Evolutionary conservation across 345 rosid species (phyloP), one percentile per base, ranked within the genome.

Genomic region (Pistacia integerrima): DNA sequence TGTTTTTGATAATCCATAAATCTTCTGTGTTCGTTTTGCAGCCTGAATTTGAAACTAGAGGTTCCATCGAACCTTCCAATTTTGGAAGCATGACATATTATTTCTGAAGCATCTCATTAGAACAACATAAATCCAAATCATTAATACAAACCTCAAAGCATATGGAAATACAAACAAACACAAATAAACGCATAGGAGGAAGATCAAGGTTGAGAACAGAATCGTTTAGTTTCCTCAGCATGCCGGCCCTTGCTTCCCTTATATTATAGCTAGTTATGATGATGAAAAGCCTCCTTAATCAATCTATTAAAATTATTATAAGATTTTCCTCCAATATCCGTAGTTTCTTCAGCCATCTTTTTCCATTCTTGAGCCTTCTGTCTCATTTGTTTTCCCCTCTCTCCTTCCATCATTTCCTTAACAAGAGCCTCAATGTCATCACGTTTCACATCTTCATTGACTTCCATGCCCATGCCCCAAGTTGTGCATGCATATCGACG

Each of bases 401-500:
- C 65, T n/a, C 74, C 77, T 6, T 71, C 69, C 69, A 80, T 48
- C 73, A 76, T 48, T n/a, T 72, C 70, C 57, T 22, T 66, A 11
- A 71, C 70, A n/a, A 80, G 3, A 5, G 48, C 64, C 36, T 61
- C 75, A 20, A 82, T 44, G 8, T 79, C 74, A 4, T 59, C 75
- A 4, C 85, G 59, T 58, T 65, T 77, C 16, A 82, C 80, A 36
- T 82, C 74, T 1, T 48, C 44, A 64, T 74, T 41, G 0, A 82
- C 65, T 70, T 84, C 83, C 65, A 75, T 36, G 11, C 81, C 84
- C 1, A 73, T 65, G 28, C 79, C 76, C 82, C 82, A 84, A 0
- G 44, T 69, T 0, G 74, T 76, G 59, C 84, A 81, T 0, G 80
- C 58, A 60, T 68, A 84, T 51, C 82, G 57, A 66, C 76, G 58